phyloP scores from a whole-genome alignment of 345 rosid species.

The Camelina hispida region DNA sequence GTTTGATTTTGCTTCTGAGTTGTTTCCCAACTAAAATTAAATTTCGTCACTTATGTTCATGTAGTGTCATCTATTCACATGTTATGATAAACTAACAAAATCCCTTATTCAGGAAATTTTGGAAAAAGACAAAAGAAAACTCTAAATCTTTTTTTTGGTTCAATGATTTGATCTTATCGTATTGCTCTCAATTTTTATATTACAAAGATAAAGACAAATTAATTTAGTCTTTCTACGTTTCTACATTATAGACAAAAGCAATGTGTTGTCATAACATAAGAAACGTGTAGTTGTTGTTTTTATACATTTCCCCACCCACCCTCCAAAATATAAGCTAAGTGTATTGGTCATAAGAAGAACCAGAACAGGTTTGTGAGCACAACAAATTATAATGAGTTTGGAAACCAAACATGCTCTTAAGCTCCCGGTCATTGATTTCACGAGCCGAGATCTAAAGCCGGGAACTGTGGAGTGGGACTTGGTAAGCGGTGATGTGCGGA shows the following conservation, averaged over 20 bases:
- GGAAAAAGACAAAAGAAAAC: neutral
- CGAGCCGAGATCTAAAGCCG: neutral
- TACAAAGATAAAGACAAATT: neutral
- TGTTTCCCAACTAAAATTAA: neutral
- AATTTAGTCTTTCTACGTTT: neutral
- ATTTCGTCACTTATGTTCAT: no score
- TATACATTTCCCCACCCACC: neutral
- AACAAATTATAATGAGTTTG: conserved; percentile 7
- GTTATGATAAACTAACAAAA: neutral
- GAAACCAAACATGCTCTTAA: conserved; percentile 6
- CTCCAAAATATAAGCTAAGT: neutral
- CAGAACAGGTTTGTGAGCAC: conserved; percentile 13
- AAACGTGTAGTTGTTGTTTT: neutral
- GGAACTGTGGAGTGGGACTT: conserved; percentile 23
- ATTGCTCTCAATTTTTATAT: neutral
- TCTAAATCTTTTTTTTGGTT: neutral
- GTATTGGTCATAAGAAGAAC: neutral
- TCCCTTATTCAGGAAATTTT: neutral
- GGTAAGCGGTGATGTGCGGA: neutral
- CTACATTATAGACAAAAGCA: neutral
- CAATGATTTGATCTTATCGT: neutral
- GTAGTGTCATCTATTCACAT: neutral
- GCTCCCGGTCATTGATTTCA: conserved; percentile 18
- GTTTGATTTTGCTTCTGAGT: neutral
- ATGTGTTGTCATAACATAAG: neutral